Evolutionary conservation across 768 basidiomycete species (phyloP), one percentile per base, ranked within the genome.

Genomic region (Podaxis mareebaensis): DNA sequence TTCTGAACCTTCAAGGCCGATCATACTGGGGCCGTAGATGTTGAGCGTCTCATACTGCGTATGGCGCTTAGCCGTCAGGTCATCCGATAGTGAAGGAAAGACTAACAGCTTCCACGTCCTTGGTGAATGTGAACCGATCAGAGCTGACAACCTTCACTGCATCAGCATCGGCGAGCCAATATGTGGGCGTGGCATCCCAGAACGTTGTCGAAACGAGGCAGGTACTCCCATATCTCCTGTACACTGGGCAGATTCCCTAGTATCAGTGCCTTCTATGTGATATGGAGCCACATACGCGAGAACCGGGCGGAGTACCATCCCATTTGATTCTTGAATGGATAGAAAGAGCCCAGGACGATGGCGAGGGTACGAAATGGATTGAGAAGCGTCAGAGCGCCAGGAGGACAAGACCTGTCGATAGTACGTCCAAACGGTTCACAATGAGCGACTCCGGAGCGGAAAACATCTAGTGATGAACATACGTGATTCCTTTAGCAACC

Each of bases 1-100:
- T n/a, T 79, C 76, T 0, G 75, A 58, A 5, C 77, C 80, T 55
- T 81, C 82, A 0, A 69, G 67, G 4, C 78, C 75, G 26, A 84
- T 67, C 2, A 85, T 60, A 66, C 81, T 84, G 22, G 61, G 63
- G 1, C 84, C 84, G n/a, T 80, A 83, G 44, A 83, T 75, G 55
- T 80, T 79, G 53, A 83, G 44, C 0, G 75, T 62, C 57, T 79
- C 77, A 55, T 83, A 82, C 71, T 75, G 44, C 17, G 33, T n/a
- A 26, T 38, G 40, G 26, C 40, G 38, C 28, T 51, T 7, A 17
- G 17, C 55, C 11, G 10, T 20, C 38, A 26, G 4, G 2, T 30
- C 12, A 10, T 39, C 46, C n/a, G 13, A 42, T 49, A 15, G 22
- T 48, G 28, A 42, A 53, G 33, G 46, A 44, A 46, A n/a, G 5